Evolutionary conservation across 331 rosid genomes (phyloP).

Genomic region (Malus hybrid): DNA sequence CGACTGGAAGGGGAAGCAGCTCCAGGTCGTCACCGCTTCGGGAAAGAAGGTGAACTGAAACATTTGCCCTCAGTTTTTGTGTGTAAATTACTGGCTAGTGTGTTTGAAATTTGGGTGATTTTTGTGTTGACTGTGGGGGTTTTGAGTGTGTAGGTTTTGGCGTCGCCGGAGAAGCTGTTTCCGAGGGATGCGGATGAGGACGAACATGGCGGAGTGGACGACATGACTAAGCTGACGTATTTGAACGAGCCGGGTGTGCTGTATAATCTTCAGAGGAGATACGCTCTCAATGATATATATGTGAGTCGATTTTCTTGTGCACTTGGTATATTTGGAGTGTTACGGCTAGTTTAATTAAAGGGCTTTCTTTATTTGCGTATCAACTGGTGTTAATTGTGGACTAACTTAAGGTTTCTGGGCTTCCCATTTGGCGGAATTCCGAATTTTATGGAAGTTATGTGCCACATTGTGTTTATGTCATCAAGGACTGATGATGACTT

Average conservation of each 20-base stretch:
- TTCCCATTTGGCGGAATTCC: not conserved
- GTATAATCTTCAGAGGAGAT: slow-evolving; percentile 85
- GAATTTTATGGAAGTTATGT: not conserved
- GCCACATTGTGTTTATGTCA: no score
- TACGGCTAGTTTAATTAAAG: not conserved
- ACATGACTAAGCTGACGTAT: slow-evolving; percentile 85
- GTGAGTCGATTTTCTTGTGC: slow-evolving; percentile 36
- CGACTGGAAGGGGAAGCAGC: slow-evolving; percentile 35
- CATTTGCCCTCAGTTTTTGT: not conserved
- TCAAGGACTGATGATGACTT: no score
- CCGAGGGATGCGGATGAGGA: slow-evolving; percentile 92
- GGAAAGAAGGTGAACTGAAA: slow-evolving; percentile 66
- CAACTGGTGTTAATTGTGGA: not conserved
- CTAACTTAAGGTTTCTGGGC: not conserved
- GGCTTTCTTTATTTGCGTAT: not conserved
- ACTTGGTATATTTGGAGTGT: not conserved
- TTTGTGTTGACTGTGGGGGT: not conserved
- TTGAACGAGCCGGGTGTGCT: slow-evolving; percentile 96
- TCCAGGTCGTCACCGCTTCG: slow-evolving; percentile 36
- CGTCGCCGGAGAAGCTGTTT: slow-evolving; percentile 43
- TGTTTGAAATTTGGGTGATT: slow-evolving; percentile 1
- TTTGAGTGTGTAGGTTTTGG: slow-evolving; percentile 42
- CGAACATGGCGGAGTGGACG: slow-evolving; percentile 92
- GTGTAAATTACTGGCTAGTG: not conserved
- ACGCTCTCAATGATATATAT: slow-evolving; percentile 85